phyloP scores from a whole-genome alignment of 2,329 filamentous ascomycete species.

The Colletotrichum somersetense region DNA sequence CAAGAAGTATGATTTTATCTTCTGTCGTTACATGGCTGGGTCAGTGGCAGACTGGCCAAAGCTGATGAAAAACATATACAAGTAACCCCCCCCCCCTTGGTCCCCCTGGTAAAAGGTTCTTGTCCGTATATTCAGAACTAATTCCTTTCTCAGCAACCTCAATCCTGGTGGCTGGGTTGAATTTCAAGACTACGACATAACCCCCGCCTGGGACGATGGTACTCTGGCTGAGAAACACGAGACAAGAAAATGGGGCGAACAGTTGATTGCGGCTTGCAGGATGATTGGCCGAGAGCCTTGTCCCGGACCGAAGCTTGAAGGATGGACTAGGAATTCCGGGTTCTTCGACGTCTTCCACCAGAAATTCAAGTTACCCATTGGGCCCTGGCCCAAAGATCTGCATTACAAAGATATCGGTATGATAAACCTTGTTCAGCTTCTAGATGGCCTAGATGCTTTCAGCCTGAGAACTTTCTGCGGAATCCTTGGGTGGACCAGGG shows the following conservation, averaged over 20 bases:
- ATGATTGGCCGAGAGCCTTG: slow-evolving; percentile 42
- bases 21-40: slow-evolving; percentile 67
- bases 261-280: neutral
- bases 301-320: slow-evolving; percentile 45
- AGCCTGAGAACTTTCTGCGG: slow-evolving; percentile 47
- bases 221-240: slow-evolving; percentile 43
- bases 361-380: slow-evolving; percentile 50
- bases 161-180: slow-evolving; percentile 67
- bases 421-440: slow-evolving; percentile 32
- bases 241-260: slow-evolving; percentile 42
- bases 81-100: slow-evolving; percentile 57
- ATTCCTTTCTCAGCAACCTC: slow-evolving; percentile 54
- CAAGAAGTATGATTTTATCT: slow-evolving; percentile 71
- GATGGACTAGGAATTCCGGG: slow-evolving; percentile 50
- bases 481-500: slow-evolving; percentile 46
- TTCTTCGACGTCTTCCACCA: slow-evolving; percentile 52
- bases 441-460: slow-evolving; percentile 45
- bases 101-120: neutral
- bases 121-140: neutral
- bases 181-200: slow-evolving; percentile 46
- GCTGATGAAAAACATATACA: slow-evolving; percentile 60
- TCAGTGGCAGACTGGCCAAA: slow-evolving; percentile 67
- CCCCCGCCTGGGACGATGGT: slow-evolving; percentile 46
- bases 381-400: slow-evolving; percentile 53
- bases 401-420: slow-evolving; percentile 48